phyloP scores from a whole-genome alignment of 1,139 yeast genomes.

The Blastobotrys illinoisensis region DNA sequence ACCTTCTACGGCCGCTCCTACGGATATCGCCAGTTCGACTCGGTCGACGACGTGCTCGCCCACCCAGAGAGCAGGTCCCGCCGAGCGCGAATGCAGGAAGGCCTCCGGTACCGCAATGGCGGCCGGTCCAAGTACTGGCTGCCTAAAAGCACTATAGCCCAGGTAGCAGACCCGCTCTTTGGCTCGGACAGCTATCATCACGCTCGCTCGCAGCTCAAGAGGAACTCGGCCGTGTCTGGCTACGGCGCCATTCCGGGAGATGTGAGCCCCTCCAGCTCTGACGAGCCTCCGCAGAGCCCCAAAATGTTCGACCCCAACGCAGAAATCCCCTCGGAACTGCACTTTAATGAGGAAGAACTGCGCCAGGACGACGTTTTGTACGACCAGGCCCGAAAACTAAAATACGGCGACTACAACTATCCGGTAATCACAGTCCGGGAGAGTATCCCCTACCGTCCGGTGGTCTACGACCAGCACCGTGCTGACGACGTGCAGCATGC shows the following conservation, averaged over 20 bases:
- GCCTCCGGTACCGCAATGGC: conserved; percentile 71
- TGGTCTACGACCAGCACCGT: conserved; percentile 17
- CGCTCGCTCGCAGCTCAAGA: background rate
- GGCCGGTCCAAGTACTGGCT: conserved; percentile 87
- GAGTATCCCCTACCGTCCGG: conserved; percentile 26
- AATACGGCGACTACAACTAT: conserved; percentile 52
- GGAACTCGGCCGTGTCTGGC: background rate
- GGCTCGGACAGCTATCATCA: background rate
- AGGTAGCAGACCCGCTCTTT: background rate
- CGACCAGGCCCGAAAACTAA: conserved; percentile 38
- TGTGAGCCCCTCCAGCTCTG: background rate
- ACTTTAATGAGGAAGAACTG: conserved; percentile 31
- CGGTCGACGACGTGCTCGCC: conserved; percentile 64
- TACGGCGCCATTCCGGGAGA: background rate
- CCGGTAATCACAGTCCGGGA: conserved; percentile 51
- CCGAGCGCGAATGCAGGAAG: conserved; percentile 71
- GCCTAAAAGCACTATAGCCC: conserved; percentile 32
- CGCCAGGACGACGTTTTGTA: conserved; percentile 41
- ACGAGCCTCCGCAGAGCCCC: background rate
- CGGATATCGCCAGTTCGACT: conserved; percentile 78
- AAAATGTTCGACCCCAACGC: background rate
- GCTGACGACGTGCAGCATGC: conserved; percentile 18
- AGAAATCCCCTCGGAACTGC: background rate
- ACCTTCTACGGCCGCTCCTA: conserved; percentile 74
- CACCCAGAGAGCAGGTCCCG: conserved; percentile 65